Evolutionary conservation across 2,329 filamentous ascomycete species (phyloP).

Genomic region (Arthrobotrys sphaeroides): DNA sequence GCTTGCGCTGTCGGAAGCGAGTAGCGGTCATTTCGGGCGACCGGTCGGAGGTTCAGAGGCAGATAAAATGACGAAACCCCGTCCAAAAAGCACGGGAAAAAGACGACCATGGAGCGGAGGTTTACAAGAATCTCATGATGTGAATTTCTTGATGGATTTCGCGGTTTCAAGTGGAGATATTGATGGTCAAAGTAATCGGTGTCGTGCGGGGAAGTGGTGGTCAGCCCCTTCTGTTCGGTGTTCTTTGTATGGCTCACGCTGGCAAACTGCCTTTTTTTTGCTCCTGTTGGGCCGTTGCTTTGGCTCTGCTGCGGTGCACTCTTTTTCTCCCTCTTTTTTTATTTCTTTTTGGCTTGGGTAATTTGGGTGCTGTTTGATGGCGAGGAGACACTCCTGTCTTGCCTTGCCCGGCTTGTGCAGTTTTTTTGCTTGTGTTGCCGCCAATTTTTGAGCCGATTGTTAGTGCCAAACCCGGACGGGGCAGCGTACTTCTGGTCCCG

Average conservation of each 20-base stretch:
- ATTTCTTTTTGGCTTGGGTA: background rate
- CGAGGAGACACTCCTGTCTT: slow-evolving; percentile 49
- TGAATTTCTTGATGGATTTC: slow-evolving; percentile 68
- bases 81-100: slow-evolving; percentile 72
- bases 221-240: slow-evolving; percentile 45
- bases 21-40: slow-evolving; percentile 58
- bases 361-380: slow-evolving; percentile 55
- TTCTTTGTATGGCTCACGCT: slow-evolving; percentile 41
- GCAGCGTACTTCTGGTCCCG: slow-evolving; percentile 50
- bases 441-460: background rate
- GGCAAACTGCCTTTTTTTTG: slow-evolving; percentile 49
- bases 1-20: slow-evolving; percentile 76
- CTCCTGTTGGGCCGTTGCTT: background rate
- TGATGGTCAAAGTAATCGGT: slow-evolving; percentile 66
- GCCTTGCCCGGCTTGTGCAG: slow-evolving; percentile 4
- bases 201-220: slow-evolving; percentile 64
- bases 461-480: slow-evolving; percentile 3
- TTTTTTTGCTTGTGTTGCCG: slow-evolving; percentile 32
- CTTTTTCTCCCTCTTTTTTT: background rate
- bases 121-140: slow-evolving; percentile 67
- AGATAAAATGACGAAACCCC: slow-evolving; percentile 61
- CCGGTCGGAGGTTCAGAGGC: slow-evolving; percentile 57
- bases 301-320: background rate
- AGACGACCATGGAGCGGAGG: slow-evolving; percentile 72
- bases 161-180: slow-evolving; percentile 66